A percentile compares a stretch with the other conserved stretches of the same genome.
Conservation (phyloP, 108 stramenopile species). For the Discostella stelligeroides region DNA sequence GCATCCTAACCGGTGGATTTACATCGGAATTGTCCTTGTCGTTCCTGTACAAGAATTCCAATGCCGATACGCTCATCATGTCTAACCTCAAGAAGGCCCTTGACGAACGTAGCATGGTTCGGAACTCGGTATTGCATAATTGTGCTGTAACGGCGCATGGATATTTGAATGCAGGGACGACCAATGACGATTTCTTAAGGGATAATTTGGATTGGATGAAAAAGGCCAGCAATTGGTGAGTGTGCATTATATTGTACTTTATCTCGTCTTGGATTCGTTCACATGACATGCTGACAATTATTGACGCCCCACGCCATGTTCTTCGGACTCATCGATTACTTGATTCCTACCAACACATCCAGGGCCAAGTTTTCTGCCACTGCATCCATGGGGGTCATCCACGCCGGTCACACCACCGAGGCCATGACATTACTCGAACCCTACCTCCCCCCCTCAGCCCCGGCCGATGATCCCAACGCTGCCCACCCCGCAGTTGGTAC, state of each 20-base stretch:
- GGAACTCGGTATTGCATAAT: slow-evolving; percentile 94
- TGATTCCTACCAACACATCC: slow-evolving; percentile 2
- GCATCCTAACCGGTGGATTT: slow-evolving; percentile 82
- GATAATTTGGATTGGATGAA: slow-evolving; percentile 99
- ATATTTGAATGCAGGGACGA: slow-evolving; percentile 95
- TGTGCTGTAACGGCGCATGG: slow-evolving; percentile 92
- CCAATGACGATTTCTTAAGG: slow-evolving; percentile 94
- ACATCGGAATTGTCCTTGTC: slow-evolving; percentile 83
- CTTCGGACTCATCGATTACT: not conserved
- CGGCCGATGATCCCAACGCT: slow-evolving; percentile 49
- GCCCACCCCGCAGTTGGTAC: slow-evolving; percentile 63
- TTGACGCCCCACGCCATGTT: slow-evolving; percentile 9
- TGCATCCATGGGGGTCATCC: slow-evolving; percentile 96
- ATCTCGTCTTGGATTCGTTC: slow-evolving; percentile 7
- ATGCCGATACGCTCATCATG: slow-evolving; percentile 86
- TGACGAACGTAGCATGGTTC: slow-evolving; percentile 71
- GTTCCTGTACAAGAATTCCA: slow-evolving; percentile 88
- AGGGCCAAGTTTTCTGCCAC: slow-evolving; percentile 99
- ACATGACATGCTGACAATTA: not conserved
- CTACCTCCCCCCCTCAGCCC: slow-evolving; percentile 91
- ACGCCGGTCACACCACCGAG: slow-evolving; percentile 96
- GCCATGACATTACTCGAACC: slow-evolving; percentile 96
- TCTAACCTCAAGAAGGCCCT: slow-evolving; percentile 88
- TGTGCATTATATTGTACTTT: slow-evolving; percentile 4
- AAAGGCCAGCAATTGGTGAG: slow-evolving; percentile 98